A percentile compares a stretch with the other conserved stretches of the same genome.
These are phyloP conservation scores for Morella rubra DNA, from an alignment of 306 rosid species.

Conservation along the genomic window DNA sequence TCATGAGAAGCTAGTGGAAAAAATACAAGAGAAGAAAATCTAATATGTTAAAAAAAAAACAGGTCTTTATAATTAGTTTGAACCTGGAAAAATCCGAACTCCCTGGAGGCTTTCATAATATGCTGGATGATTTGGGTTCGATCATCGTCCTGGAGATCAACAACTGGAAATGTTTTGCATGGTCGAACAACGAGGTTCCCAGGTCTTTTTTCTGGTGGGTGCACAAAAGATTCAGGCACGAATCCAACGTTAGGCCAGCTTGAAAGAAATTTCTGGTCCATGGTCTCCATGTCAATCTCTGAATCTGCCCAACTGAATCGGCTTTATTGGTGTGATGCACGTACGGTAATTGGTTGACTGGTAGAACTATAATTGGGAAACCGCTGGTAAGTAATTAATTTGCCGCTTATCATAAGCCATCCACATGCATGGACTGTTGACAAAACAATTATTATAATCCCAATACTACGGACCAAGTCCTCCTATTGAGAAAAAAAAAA, in stretches of 20 bases:
- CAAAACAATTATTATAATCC: neutral
- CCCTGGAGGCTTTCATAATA: conserved; percentile 49
- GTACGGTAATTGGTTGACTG: neutral
- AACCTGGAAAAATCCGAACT: too few relatives aligned
- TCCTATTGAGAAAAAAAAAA: neutral
- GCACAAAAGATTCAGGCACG: conserved; percentile 45
- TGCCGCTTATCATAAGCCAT: conserved; percentile 3
- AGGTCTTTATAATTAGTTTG: too few relatives aligned
- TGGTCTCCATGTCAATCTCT: conserved; percentile 4
- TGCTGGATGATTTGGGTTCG: conserved; percentile 29
- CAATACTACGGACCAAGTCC: neutral
- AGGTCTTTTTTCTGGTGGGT: conserved; percentile 44
- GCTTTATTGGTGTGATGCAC: neutral
- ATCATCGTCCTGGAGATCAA: conserved; percentile 44
- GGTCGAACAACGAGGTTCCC: conserved; percentile 19
- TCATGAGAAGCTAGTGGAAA: too few relatives aligned
- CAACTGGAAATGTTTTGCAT: conserved; percentile 42
- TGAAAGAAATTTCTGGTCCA: conserved; percentile 32
- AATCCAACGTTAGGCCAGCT: conserved; percentile 41
- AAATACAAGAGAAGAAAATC: too few relatives aligned
- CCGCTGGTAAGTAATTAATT: neutral
- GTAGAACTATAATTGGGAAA: neutral
- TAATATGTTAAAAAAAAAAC: too few relatives aligned
- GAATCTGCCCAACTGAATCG: neutral
- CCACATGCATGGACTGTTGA: neutral